Evolutionary conservation across 1,284 basidiomycete species (phyloP).

Genomic region (Apiotrichum porosum): DNA sequence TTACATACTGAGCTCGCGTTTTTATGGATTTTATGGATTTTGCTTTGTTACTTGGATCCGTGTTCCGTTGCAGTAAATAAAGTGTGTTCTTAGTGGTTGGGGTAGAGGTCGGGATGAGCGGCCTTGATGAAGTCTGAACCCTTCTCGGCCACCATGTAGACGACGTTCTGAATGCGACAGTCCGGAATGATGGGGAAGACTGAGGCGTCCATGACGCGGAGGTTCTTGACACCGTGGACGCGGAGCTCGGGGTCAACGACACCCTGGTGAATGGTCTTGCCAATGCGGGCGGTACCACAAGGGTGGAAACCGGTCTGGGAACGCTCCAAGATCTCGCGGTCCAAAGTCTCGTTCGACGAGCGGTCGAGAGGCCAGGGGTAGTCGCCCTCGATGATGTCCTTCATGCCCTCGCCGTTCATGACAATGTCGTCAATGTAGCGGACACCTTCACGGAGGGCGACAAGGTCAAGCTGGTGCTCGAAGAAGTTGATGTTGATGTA

Average conservation of each 20-base stretch:
- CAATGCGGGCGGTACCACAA: slow-evolving; percentile 60
- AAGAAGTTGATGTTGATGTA: slow-evolving; percentile 60
- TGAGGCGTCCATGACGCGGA: slow-evolving; percentile 50
- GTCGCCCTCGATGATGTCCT: slow-evolving; percentile 22
- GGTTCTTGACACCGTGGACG: slow-evolving; percentile 59
- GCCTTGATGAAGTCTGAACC: slow-evolving; percentile 59
- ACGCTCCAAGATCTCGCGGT: slow-evolving; percentile 39
- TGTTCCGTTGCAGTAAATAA: no score
- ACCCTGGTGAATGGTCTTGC: slow-evolving; percentile 58
- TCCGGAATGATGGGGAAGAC: slow-evolving; percentile 50
- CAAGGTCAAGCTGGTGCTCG: slow-evolving; percentile 42
- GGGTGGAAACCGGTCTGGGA: slow-evolving; percentile 55
- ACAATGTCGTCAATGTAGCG: slow-evolving; percentile 14
- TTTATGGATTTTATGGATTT: no score
- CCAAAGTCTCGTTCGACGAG: slow-evolving; percentile 20
- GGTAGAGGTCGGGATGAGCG: slow-evolving; percentile 11
- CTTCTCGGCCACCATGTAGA: slow-evolving; percentile 65
- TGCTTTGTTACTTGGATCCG: no score
- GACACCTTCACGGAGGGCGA: slow-evolving; percentile 22
- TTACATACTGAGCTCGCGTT: no score
- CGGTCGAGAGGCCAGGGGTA: slow-evolving; percentile 17
- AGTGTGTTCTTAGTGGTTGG: no score
- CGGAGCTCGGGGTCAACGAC: slow-evolving; percentile 60
- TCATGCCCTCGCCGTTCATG: slow-evolving; percentile 30
- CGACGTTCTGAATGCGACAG: slow-evolving; percentile 42